Base-by-base conservation (phyloP, 176 grass and related monocot species). In the Ananas comosus region DNA sequence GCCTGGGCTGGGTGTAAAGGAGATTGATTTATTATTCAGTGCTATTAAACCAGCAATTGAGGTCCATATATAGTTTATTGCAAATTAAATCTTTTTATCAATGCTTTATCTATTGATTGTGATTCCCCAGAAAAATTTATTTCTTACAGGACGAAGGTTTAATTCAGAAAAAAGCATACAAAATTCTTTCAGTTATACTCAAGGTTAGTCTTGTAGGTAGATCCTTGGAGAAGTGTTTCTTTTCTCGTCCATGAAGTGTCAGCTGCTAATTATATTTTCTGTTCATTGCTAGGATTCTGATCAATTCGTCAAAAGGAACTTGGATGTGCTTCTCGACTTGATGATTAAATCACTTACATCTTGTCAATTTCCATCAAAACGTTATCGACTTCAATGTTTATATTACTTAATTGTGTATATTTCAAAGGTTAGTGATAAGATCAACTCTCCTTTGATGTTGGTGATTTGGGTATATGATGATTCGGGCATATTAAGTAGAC, bases 91-190 rank as follows among this genome's bases (percentile, higher is more conserved):
- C 10, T 69, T 77, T 53, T 73, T 68, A 29, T 22, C 48, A 81
- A 2, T 61, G 14, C 10, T 59, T 2, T 18, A 59, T 59, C 33
- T 59, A 59, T 59, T 59, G 56, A 16, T 71, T 72, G 53, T 49
- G 9, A 22, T 68, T 4, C 48, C 16, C 53, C 80, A 67, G 21
- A 65, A 50, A 3, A 25, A 63, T 64, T 57, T 61, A 69, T 68
- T 52, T 49, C 53, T 87, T 87, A 8, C 65, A 97, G 93, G 89
- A 97, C 9, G 93, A 97, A 71, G 79, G 81, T 13, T 71, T 87
- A 66, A 85, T 92, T 51, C 93, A 97, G 65, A 97, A 97, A 73
- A 92, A 91, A 85, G 93, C 93, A 74, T 97, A 97, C 88, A 97
- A 97, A 91, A 86, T 90, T 17, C 81, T 97, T 9, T 85, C 89